Base-by-base conservation (phyloP, 2,329 filamentous ascomycete genomes). In the Sclerotinia nivalis region DNA sequence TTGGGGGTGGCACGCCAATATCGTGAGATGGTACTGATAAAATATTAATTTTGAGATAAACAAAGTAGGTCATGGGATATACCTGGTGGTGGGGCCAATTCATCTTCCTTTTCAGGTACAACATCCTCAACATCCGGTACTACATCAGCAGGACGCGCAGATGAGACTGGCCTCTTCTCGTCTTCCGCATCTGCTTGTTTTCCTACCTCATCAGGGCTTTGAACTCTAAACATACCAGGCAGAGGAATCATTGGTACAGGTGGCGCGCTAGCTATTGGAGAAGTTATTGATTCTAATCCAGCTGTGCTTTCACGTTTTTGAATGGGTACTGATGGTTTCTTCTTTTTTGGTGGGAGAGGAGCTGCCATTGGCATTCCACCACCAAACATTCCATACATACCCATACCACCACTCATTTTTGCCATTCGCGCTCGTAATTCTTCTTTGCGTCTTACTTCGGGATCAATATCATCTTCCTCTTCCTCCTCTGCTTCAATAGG, bases 371-470 rank as follows among this genome's bases (percentile, higher is more conserved):
- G 86, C 79, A 93, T 87, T 71, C 88, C 88, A 50, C 86, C 87
- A 49, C 92, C 93, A 79, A 97, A 96, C 89, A 98, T 96, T 76
- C 93, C 93, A 78, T 93, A 89, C 91, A 98, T 97, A 60, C 93
- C 93, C 93, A 97, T 97, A 31, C 95, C 95, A 69, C 95, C 95
- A 75, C 95, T 97, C 91, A 99, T 96, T 82, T 97, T 97, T 59
- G 96, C 96, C 93, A 99, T 99, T 75, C 96, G 89, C 72, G 96
- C 93, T 71, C 96, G 89, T 45, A 99, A 84, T 79, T 97, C 95
- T 81, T 97, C 89, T 78, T 91, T 92, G 66, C 94, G 90, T 74
- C 88, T 89, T 31, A 93, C 85, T 79, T 99, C 96, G 0, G 93
- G 93, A 76, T 98, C 94, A 66, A 96, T 84, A 22, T 97, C 93